Evolutionary conservation across 2,329 filamentous ascomycete genomes (phyloP).

Genomic region (Bipolaris cookei): DNA sequence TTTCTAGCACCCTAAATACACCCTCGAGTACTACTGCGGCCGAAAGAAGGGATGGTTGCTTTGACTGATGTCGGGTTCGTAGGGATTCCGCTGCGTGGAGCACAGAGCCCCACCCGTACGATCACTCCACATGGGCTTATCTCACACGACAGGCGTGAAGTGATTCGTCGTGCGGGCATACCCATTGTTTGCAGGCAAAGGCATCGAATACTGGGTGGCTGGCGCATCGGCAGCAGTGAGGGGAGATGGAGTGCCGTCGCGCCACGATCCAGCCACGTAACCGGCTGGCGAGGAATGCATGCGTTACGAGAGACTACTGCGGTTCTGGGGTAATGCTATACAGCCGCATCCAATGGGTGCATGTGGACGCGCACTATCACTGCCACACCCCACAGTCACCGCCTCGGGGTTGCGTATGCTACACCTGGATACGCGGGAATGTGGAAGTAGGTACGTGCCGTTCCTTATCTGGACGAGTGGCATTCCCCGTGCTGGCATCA

Average conservation of each 20-base stretch:
- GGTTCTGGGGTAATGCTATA: background rate
- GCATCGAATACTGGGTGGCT: background rate
- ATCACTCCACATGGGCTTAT: background rate
- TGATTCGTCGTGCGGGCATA: background rate
- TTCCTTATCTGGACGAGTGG: background rate
- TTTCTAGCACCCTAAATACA: background rate
- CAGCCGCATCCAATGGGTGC: background rate
- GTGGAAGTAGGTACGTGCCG: too few species aligned
- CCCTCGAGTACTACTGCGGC: background rate
- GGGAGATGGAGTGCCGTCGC: background rate
- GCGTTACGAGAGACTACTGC: background rate
- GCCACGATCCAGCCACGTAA: slow-evolving; percentile 20
- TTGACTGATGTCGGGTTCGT: background rate
- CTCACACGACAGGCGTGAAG: background rate
- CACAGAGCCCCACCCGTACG: background rate
- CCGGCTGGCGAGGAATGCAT: slow-evolving; percentile 22
- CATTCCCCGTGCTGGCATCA: background rate
- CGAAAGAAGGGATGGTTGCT: background rate
- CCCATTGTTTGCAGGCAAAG: too few species aligned
- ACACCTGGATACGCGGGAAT: too few species aligned
- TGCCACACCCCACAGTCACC: background rate
- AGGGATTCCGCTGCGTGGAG: background rate
- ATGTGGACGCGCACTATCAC: background rate
- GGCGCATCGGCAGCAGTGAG: background rate
- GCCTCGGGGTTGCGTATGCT: background rate